Evolutionary conservation across 2,329 filamentous ascomycete species (phyloP).

Genomic region (Orbilia ellipsospora): DNA sequence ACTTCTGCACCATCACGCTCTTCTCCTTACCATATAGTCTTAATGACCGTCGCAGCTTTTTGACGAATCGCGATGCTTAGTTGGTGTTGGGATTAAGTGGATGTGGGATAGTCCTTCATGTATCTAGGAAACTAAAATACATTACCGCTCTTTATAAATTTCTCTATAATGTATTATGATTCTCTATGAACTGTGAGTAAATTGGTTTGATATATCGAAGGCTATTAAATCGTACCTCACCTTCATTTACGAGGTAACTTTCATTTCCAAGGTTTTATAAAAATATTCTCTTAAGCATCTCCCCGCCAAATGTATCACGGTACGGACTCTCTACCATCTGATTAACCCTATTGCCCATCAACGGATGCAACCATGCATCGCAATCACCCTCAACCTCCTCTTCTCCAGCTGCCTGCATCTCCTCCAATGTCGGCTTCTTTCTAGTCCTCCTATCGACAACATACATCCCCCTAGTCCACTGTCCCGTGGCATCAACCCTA

Average conservation of each 20-base stretch:
- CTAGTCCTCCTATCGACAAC: slow-evolving; percentile 77
- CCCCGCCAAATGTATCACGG: slow-evolving; percentile 50
- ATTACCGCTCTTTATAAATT: neutral
- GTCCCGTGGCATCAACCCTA: slow-evolving; percentile 85
- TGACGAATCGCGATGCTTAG: too few relatives aligned
- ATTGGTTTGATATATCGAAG: too few relatives aligned
- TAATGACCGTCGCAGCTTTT: too few relatives aligned
- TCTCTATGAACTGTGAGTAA: too few relatives aligned
- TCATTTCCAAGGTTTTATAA: slow-evolving; percentile 4
- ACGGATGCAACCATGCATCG: slow-evolving; percentile 77
- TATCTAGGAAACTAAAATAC: slow-evolving; percentile 5
- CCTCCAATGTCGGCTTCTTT: slow-evolving; percentile 62
- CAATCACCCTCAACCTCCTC: slow-evolving; percentile 76
- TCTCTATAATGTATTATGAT: too few relatives aligned
- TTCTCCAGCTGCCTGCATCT: slow-evolving; percentile 63
- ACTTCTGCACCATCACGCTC: too few relatives aligned
- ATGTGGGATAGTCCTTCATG: neutral
- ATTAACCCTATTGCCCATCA: slow-evolving; percentile 81
- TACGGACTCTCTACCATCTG: slow-evolving; percentile 70
- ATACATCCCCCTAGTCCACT: slow-evolving; percentile 95
- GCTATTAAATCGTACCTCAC: too few relatives aligned
- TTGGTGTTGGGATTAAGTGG: neutral
- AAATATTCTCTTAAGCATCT: slow-evolving; percentile 57
- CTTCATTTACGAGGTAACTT: too few relatives aligned
- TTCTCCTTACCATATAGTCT: too few relatives aligned